phyloP scores from a whole-genome alignment of 805 yeast genomes.

The Barnettozyma salicaria region DNA sequence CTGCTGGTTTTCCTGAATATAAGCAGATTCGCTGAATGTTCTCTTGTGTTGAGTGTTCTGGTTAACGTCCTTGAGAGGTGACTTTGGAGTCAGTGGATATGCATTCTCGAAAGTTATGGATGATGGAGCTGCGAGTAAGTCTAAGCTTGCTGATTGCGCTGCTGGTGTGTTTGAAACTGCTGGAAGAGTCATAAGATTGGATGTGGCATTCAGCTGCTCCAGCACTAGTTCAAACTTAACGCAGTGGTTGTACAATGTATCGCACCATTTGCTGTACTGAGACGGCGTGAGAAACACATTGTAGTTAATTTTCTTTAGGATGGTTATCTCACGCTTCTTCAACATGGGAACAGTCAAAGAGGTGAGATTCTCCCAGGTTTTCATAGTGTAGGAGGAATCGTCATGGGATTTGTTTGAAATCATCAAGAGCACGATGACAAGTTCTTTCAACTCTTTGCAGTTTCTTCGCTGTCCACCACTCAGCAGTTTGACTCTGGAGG shows the following conservation, averaged over 20 bases:
- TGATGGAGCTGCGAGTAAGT: neutral
- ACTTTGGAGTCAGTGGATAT: constrained; percentile 22
- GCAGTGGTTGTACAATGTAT: constrained; percentile 7
- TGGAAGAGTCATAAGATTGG: neutral
- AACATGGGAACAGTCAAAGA: constrained; percentile 12
- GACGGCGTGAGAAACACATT: constrained; percentile 18
- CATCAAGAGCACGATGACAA: constrained; percentile 29
- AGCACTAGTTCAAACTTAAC: constrained; percentile 6
- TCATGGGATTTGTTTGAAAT: constrained; percentile 40
- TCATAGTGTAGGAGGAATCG: constrained; percentile 45
- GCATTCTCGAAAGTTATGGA: neutral
- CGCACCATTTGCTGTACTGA: constrained; percentile 13
- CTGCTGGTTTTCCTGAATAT: neutral
- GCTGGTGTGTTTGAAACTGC: neutral
- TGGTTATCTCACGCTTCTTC: constrained; percentile 16
- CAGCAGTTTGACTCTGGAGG: constrained; percentile 13
- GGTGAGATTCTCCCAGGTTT: constrained; percentile 39
- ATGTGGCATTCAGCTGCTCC: constrained; percentile 2
- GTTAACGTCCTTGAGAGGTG: constrained; percentile 15
- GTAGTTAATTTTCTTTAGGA: constrained; percentile 21
- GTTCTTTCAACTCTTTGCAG: constrained; percentile 13
- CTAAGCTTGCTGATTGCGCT: neutral
- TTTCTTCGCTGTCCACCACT: constrained; percentile 5
- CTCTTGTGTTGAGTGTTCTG: neutral
- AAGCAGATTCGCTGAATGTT: neutral